phyloP scores from a whole-genome alignment of 2,329 filamentous ascomycete genomes.

The Sordariomycetes sp. region DNA sequence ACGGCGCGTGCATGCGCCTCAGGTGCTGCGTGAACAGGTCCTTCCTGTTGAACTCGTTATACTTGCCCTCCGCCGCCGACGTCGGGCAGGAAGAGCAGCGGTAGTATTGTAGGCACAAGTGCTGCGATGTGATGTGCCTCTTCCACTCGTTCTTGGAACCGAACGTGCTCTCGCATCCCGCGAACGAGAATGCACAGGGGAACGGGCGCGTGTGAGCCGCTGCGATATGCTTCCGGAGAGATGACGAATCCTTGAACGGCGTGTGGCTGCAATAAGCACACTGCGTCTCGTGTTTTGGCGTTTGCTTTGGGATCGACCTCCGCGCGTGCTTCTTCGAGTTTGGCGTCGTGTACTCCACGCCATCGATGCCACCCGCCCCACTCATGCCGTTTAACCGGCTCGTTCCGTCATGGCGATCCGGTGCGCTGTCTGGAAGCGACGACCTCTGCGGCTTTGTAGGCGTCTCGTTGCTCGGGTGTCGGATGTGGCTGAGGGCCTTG shows the following conservation, averaged over 20 bases:
- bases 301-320: conserved; percentile 34
- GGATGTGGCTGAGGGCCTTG: conserved; percentile 53
- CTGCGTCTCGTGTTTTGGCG: conserved; percentile 47
- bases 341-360: conserved; percentile 11
- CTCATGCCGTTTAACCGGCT: background rate
- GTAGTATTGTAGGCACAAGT: conserved; percentile 61
- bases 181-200: conserved; percentile 74
- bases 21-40: conserved; percentile 93
- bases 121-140: conserved; percentile 82
- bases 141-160: conserved; percentile 98
- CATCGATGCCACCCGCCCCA: background rate
- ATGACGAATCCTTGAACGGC: conserved; percentile 57
- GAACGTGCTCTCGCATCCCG: conserved; percentile 75
- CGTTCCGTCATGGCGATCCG: conserved; percentile 17
- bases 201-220: conserved; percentile 65
- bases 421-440: conserved; percentile 25
- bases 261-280: conserved; percentile 52
- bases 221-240: conserved; percentile 55
- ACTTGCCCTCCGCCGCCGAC: conserved; percentile 41
- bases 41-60: conserved; percentile 80
- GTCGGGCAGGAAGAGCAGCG: conserved; percentile 52
- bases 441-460: conserved; percentile 11
- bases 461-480: conserved; percentile 36
- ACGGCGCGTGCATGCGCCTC: conserved; percentile 81
- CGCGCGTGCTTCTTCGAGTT: conserved; percentile 15